Percentiles rank a stretch among this genome's conserved stretches.
phyloP scores from a whole-genome alignment of 2,329 filamentous ascomycete genomes.

The Aspergillus cejpii region DNA sequence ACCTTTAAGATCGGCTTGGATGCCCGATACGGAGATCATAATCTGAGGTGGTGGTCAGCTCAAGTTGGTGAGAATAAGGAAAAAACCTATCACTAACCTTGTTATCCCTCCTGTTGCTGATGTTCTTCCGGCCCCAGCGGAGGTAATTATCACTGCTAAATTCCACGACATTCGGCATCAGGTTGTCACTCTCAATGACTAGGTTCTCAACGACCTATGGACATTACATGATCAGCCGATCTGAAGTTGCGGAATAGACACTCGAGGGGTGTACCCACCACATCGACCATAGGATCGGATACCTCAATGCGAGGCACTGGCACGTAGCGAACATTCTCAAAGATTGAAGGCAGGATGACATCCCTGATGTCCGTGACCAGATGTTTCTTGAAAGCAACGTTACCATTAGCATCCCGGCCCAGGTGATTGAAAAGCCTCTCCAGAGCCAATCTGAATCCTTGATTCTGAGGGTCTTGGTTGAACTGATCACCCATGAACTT shows the following conservation, averaged over 20 bases:
- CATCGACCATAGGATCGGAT: slow-evolving; percentile 74
- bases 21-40: slow-evolving; percentile 76
- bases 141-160: slow-evolving; percentile 89
- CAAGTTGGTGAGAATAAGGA: not conserved
- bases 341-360: slow-evolving; percentile 72
- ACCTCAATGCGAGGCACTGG: slow-evolving; percentile 93
- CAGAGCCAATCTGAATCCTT: slow-evolving; percentile 65
- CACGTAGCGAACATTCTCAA: slow-evolving; percentile 83
- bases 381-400: slow-evolving; percentile 85
- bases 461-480: slow-evolving; percentile 80
- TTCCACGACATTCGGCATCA: slow-evolving; percentile 87
- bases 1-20: slow-evolving; percentile 79
- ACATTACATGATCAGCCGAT: slow-evolving; percentile 1
- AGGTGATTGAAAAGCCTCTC: slow-evolving; percentile 84
- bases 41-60: slow-evolving; percentile 32
- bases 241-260: too few relatives aligned
- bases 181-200: slow-evolving; percentile 91
- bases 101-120: slow-evolving; percentile 74
- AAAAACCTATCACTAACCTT: slow-evolving; percentile 40
- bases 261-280: slow-evolving; percentile 34
- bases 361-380: slow-evolving; percentile 82
- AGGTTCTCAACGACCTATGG: slow-evolving; percentile 74
- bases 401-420: slow-evolving; percentile 79
- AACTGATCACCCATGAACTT: slow-evolving; percentile 89
- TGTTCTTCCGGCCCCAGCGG: slow-evolving; percentile 86